phyloP scores from a whole-genome alignment of 148 eudicot species.

The Pharnaceum exiguum region DNA sequence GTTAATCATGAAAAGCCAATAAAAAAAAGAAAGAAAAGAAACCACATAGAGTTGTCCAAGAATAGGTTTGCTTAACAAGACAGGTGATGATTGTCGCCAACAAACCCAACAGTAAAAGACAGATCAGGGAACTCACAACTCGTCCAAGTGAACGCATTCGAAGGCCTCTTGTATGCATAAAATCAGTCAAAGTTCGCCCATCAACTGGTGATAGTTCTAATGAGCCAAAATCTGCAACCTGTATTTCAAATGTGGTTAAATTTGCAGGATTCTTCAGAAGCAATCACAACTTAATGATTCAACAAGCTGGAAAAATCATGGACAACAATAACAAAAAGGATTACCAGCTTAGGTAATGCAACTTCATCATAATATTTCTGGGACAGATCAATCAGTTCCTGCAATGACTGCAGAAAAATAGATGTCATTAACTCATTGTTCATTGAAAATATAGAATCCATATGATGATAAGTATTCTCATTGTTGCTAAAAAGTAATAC shows the following conservation, averaged over 20 bases:
- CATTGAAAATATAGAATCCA: background rate
- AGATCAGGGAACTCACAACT: slow-evolving; percentile 55
- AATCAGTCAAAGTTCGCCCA: slow-evolving; percentile 96
- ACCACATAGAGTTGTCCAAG: background rate
- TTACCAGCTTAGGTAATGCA: slow-evolving; percentile 98
- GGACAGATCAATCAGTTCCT: slow-evolving; percentile 77
- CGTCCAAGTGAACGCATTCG: slow-evolving; percentile 96
- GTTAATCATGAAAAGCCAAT: background rate
- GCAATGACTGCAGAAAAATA: slow-evolving; percentile 59
- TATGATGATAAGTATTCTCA: background rate
- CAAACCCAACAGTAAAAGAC: background rate
- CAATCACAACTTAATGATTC: background rate
- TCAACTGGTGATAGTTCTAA: slow-evolving; percentile 98
- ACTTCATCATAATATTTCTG: slow-evolving; percentile 88
- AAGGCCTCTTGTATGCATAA: slow-evolving; percentile 99
- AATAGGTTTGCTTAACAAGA: background rate
- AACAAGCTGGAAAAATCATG: background rate
- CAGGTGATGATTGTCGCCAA: too few relatives aligned
- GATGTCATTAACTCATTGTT: background rate
- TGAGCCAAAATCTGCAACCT: slow-evolving; percentile 99
- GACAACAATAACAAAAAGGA: background rate
- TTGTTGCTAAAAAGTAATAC: slow-evolving; percentile 30
- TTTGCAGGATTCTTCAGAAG: slow-evolving; percentile 1
- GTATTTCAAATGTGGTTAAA: slow-evolving; percentile 17
- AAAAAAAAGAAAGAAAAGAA: background rate